Percentiles rank a stretch among this genome's conserved stretches.
Conservation (phyloP, 805 yeast species). For the Sugiyamaella boreocaroliniensis region DNA sequence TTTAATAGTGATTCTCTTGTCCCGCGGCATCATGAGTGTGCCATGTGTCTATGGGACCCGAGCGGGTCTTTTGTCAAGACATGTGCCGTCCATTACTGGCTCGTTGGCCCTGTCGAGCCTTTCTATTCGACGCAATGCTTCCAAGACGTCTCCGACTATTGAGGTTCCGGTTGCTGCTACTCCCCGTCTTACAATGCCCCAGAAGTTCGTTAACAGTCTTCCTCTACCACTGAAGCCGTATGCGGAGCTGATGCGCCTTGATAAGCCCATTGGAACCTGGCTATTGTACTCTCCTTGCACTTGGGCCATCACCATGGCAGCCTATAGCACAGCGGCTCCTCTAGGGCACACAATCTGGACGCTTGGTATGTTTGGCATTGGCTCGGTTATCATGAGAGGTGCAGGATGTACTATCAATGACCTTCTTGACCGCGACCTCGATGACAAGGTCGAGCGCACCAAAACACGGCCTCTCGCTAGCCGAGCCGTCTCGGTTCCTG, state of each 20-base stretch:
- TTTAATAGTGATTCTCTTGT: too few species aligned
- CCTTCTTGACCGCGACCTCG: conserved; percentile 74
- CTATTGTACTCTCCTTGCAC: conserved; percentile 75
- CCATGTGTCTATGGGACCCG: too few species aligned
- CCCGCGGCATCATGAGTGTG: too few species aligned
- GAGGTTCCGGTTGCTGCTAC: not conserved
- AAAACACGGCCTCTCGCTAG: conserved; percentile 89
- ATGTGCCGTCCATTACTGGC: too few species aligned
- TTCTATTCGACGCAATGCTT: too few species aligned
- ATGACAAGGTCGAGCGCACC: conserved; percentile 80
- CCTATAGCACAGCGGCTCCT: conserved; percentile 61
- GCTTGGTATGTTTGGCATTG: conserved; percentile 67
- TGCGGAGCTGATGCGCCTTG: conserved; percentile 85
- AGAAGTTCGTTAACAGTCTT: conserved; percentile 34
- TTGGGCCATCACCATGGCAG: conserved; percentile 93
- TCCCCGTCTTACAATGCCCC: conserved; percentile 26
- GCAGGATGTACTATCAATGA: conserved; percentile 98
- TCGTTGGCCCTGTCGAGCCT: too few species aligned
- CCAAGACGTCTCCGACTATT: not conserved
- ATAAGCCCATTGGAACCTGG: conserved; percentile 94
- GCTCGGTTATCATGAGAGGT: conserved; percentile 89
- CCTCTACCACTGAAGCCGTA: conserved; percentile 80
- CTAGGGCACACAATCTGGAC: conserved; percentile 53
- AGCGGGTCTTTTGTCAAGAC: too few species aligned
- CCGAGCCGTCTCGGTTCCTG: conserved; percentile 62